These are phyloP conservation scores for Colletotrichum higginsianum DNA, from an alignment of 2,329 filamentous ascomycete species.

Conservation along the genomic window DNA sequence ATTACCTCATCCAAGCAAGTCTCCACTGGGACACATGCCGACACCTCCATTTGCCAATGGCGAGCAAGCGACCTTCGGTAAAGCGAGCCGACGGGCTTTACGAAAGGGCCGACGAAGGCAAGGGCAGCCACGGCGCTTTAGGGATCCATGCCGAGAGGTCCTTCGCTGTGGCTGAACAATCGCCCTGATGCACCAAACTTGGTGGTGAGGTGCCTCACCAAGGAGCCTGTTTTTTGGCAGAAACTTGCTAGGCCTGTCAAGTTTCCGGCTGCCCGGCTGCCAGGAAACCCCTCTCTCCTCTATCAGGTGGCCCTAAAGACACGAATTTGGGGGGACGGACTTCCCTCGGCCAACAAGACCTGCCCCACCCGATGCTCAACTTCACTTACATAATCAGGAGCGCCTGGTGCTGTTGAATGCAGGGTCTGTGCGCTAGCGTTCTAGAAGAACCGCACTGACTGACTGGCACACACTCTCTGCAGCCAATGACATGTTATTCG, in stretches of 20 bases:
- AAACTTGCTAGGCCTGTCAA: neutral
- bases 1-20: slow-evolving; percentile 34
- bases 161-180: neutral
- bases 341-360: slow-evolving; percentile 18
- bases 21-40: slow-evolving; percentile 24
- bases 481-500: slow-evolving; percentile 39
- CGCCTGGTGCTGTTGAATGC: slow-evolving; percentile 17
- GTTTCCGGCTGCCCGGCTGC: neutral
- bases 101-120: slow-evolving; percentile 28
- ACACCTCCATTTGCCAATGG: slow-evolving; percentile 10
- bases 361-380: slow-evolving; percentile 31
- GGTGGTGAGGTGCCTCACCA: slow-evolving; percentile 1
- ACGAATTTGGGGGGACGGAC: neutral
- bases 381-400: slow-evolving; percentile 33
- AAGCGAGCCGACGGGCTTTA: slow-evolving; percentile 28
- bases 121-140: slow-evolving; percentile 11
- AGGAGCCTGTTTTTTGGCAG: neutral
- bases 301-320: neutral
- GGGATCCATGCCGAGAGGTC: slow-evolving; percentile 1
- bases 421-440: slow-evolving; percentile 2
- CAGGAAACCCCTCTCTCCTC: neutral
- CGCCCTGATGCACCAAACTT: slow-evolving; percentile 2
- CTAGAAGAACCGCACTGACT: neutral
- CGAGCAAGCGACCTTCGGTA: neutral
- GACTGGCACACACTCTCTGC: neutral